Evolutionary conservation across 805 yeast species (phyloP).

Genomic region (Candida anglica): DNA sequence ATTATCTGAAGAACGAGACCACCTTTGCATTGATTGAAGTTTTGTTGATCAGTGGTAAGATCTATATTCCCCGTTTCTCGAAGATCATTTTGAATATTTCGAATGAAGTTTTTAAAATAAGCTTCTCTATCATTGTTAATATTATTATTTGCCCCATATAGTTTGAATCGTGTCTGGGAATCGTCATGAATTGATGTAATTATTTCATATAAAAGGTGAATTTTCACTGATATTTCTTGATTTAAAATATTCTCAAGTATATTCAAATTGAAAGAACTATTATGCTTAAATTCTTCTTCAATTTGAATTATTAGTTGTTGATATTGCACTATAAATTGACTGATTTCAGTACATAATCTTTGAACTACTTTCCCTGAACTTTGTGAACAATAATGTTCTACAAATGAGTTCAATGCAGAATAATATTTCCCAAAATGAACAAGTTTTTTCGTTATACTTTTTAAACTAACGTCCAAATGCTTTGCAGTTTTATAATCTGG

Average conservation of each 20-base stretch:
- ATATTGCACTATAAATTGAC: constrained; percentile 20
- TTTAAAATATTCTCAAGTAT: constrained; percentile 42
- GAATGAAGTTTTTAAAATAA: constrained; percentile 26
- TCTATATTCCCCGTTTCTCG: constrained; percentile 45
- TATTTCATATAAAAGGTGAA: constrained; percentile 58
- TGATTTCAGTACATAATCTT: constrained; percentile 59
- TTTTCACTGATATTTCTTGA: constrained; percentile 20
- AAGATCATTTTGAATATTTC: constrained; percentile 38
- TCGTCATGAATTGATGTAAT: constrained; percentile 48
- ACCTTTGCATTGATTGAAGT: constrained; percentile 65
- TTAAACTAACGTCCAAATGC: constrained; percentile 68
- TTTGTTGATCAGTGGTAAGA: constrained; percentile 46
- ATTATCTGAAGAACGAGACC: constrained; percentile 66
- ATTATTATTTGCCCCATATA: constrained; percentile 7
- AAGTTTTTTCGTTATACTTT: constrained; percentile 62
- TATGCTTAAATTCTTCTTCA: constrained; percentile 50
- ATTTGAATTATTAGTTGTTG: constrained; percentile 33
- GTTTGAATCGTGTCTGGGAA: constrained; percentile 25
- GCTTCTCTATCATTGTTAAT: constrained; percentile 11
- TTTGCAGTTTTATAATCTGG: constrained; percentile 75
- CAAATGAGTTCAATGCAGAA: constrained; percentile 54
- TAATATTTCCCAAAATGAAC: constrained; percentile 62
- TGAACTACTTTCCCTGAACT: constrained; percentile 71
- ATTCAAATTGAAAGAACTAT: constrained; percentile 54
- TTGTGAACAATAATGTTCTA: constrained; percentile 52